Percentiles rank a stretch among this genome's conserved stretches.
Conservation (phyloP, 2,329 filamentous ascomycete genomes). For the Fusarium sterilihyphosum region DNA sequence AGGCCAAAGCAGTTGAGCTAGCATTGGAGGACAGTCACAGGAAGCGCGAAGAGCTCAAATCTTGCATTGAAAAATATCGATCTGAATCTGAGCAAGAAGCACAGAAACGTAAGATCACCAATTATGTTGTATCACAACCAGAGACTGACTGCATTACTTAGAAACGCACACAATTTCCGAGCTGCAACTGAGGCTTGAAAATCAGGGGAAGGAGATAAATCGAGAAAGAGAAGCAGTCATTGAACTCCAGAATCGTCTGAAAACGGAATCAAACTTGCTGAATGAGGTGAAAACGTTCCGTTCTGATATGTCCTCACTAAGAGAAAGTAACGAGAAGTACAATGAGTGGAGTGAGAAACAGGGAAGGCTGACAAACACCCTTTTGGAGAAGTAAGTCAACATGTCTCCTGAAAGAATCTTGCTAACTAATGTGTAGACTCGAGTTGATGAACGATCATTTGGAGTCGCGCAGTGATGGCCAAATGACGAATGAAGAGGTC, state of each 20-base stretch:
- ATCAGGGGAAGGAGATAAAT: slow-evolving; percentile 32
- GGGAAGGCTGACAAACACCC: background rate
- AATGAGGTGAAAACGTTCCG: slow-evolving; percentile 21
- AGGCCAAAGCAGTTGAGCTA: slow-evolving; percentile 39
- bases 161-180: slow-evolving; percentile 41
- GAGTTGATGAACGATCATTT: slow-evolving; percentile 19
- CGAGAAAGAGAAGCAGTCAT: background rate
- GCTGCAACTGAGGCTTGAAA: slow-evolving; percentile 31
- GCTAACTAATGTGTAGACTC: slow-evolving; percentile 25
- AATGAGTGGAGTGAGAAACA: background rate
- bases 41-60: slow-evolving; percentile 47
- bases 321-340: slow-evolving; percentile 7
- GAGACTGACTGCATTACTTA: slow-evolving; percentile 18
- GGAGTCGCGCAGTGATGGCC: background rate
- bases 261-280: slow-evolving; percentile 19
- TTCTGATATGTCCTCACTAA: slow-evolving; percentile 34
- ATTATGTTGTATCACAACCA: background rate
- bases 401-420: background rate
- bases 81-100: slow-evolving; percentile 33
- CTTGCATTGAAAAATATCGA: slow-evolving; percentile 45
- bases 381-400: slow-evolving; percentile 35
- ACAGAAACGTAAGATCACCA: slow-evolving; percentile 37
- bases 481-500: background rate
- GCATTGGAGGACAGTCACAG: slow-evolving; percentile 44
- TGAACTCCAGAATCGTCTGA: slow-evolving; percentile 21